Evolutionary conservation across 1,139 yeast genomes (phyloP).

Genomic region (Geotrichum siamense): DNA sequence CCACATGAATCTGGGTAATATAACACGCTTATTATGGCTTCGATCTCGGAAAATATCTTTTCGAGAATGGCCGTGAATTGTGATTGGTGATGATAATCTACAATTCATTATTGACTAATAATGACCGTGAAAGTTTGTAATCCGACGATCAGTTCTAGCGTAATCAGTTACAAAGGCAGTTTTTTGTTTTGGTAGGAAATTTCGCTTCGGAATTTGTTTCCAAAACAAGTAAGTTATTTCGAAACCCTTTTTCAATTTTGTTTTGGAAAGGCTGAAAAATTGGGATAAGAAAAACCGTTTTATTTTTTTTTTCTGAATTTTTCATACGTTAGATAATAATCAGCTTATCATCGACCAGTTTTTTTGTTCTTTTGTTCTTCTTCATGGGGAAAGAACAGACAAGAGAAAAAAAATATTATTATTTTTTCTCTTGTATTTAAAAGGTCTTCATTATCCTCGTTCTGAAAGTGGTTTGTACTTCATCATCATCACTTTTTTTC

Average conservation of each 20-base stretch:
- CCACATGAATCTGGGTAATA: too few species aligned
- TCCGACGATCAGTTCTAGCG: too few species aligned
- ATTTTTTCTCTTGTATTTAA: background rate
- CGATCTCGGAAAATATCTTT: too few species aligned
- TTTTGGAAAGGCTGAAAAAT: background rate
- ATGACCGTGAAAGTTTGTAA: too few species aligned
- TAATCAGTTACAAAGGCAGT: too few species aligned
- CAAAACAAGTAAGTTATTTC: background rate
- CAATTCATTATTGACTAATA: too few species aligned
- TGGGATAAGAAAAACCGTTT: background rate
- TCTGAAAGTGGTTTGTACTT: background rate
- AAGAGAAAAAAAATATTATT: too few species aligned
- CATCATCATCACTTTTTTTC: background rate
- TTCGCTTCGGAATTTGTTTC: background rate
- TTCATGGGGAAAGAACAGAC: background rate
- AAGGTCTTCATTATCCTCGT: background rate
- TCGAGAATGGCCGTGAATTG: too few species aligned
- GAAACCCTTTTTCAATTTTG: background rate
- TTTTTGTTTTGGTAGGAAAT: background rate
- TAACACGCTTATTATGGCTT: too few species aligned
- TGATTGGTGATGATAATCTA: too few species aligned
- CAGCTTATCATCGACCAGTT: background rate
- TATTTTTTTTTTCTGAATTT: background rate
- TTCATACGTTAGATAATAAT: background rate
- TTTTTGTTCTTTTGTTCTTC: background rate